Base-by-base conservation (phyloP, 768 basidiomycete genomes). In the Suillus lakei region DNA sequence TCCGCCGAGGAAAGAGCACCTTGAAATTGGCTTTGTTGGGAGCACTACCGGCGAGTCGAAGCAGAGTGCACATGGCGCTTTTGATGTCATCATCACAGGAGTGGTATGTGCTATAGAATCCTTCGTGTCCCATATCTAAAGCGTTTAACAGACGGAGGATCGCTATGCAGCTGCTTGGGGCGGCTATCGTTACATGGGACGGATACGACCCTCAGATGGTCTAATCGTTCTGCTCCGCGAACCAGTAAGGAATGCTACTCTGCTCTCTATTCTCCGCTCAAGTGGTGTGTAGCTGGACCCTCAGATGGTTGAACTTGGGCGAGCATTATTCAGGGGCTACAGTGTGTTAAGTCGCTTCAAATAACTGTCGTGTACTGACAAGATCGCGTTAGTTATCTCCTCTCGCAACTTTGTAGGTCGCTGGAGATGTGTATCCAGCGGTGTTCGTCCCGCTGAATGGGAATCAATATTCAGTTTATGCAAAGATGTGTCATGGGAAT, bases 161-260 rank as follows among this genome's bases (percentile, higher is more conserved):
- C 76, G 73, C 21, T 79, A 84, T 65, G 78, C 80, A 28, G 73
- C 77, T 23, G 85, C 85, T 2, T 91, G 89, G 90, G 88, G 86
- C 2, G 81, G 78, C 4, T 85, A 83, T 63, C 81, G 76, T 56
- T 78, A 90, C 59, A 73, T 85, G 48, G 90, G 90, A 43, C 84
- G 88, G 36, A 77, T 91, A 16, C 79, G 90, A 36, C 74, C 85
- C 9, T 78, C 79, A 44, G 90, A 91, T 73, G 90, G 90, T 16
- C 76, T 90, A 44, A 77, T 89, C 34, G 81, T 84, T 4, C 73
- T 91, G 39, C 67, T 81, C 32, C 82, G 85, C 62, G 81, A 85
- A 76, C 83, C 87, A 62, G 86, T 86, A 63, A 64, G 84, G 76
- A 34, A 48, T 21, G 36, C 60, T 15, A 43, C 59, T 46, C 13